phyloP scores from a whole-genome alignment of 768 basidiomycete species.

The Candolleomyces aberdarensis region DNA sequence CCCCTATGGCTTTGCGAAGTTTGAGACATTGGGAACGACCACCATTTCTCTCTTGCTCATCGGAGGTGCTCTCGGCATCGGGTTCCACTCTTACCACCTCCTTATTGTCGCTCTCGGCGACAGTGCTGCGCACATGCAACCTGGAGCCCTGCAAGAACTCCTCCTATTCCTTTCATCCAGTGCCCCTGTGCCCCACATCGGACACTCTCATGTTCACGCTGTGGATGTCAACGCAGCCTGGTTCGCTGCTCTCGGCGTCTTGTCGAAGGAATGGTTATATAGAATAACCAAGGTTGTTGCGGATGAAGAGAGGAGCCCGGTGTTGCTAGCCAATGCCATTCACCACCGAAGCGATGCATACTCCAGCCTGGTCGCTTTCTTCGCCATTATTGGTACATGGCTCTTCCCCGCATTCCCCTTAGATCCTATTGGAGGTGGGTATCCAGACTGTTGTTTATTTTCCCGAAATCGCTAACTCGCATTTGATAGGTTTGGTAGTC shows the following conservation, averaged over 20 bases:
- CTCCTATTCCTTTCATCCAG: conserved; percentile 53
- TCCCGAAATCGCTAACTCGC: conserved; percentile 1
- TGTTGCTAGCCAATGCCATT: conserved; percentile 91
- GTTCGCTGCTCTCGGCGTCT: conserved; percentile 82
- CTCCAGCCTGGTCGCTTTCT: conserved; percentile 86
- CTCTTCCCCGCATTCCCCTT: conserved; percentile 82
- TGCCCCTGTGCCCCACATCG: conserved; percentile 51
- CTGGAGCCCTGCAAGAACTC: conserved; percentile 63
- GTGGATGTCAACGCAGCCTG: conserved; percentile 96
- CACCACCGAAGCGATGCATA: conserved; percentile 98
- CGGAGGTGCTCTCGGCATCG: conserved; percentile 79
- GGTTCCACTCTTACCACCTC: conserved; percentile 86
- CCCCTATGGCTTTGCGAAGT: conserved; percentile 90
- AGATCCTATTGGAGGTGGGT: conserved; percentile 89
- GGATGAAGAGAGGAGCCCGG: conserved; percentile 85
- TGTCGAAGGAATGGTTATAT: conserved; percentile 93
- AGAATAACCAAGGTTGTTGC: conserved; percentile 87
- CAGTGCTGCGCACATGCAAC: conserved; percentile 58
- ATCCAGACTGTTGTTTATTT: conserved; percentile 3
- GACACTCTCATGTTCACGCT: conserved; percentile 55
- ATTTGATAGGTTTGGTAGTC: conserved; percentile 67
- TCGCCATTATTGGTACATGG: conserved; percentile 90
- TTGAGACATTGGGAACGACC: conserved; percentile 93
- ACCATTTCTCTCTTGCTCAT: conserved; percentile 85
- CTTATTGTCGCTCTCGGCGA: conserved; percentile 71